A percentile compares a stretch with the other conserved stretches of the same genome.
These are phyloP conservation scores for Serendipita sp. DNA, from an alignment of 768 basidiomycete genomes.

Conservation along the genomic window DNA sequence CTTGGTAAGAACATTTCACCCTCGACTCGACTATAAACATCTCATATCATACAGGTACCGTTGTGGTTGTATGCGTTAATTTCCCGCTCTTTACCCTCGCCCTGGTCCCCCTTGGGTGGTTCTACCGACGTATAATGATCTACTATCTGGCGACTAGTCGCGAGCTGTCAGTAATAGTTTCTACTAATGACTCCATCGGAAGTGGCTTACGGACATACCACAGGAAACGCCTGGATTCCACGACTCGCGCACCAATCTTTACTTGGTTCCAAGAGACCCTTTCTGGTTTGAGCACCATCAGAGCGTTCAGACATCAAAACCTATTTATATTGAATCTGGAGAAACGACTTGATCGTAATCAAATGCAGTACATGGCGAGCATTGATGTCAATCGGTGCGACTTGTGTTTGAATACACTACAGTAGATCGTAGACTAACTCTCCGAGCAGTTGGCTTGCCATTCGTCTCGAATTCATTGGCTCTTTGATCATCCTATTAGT, in stretches of 20 bases:
- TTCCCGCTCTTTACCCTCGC: constrained; percentile 72
- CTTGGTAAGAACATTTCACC: constrained; percentile 16
- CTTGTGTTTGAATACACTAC: background rate
- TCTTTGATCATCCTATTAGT: constrained; percentile 62
- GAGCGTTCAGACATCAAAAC: constrained; percentile 56
- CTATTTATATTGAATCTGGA: constrained; percentile 56
- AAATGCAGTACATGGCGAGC: constrained; percentile 57
- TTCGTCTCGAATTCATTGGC: constrained; percentile 56
- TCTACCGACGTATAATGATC: constrained; percentile 66
- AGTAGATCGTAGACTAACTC: too few species aligned
- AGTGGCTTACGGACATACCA: background rate
- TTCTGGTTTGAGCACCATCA: constrained; percentile 64
- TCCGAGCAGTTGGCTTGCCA: constrained; percentile 23
- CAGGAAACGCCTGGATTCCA: constrained; percentile 77
- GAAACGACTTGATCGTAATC: constrained; percentile 68
- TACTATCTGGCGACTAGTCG: constrained; percentile 3
- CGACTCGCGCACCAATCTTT: constrained; percentile 83
- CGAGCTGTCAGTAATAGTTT: constrained; percentile 26
- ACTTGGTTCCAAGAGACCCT: constrained; percentile 23
- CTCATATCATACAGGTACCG: constrained; percentile 17
- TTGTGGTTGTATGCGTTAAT: constrained; percentile 56
- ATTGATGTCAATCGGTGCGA: constrained; percentile 52
- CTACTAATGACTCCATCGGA: background rate
- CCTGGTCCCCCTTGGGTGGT: constrained; percentile 56
- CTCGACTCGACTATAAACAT: constrained; percentile 36